These are phyloP conservation scores for Eucalyptus fibrosa DNA, from an alignment of 345 rosid genomes.

Conservation along the genomic window DNA sequence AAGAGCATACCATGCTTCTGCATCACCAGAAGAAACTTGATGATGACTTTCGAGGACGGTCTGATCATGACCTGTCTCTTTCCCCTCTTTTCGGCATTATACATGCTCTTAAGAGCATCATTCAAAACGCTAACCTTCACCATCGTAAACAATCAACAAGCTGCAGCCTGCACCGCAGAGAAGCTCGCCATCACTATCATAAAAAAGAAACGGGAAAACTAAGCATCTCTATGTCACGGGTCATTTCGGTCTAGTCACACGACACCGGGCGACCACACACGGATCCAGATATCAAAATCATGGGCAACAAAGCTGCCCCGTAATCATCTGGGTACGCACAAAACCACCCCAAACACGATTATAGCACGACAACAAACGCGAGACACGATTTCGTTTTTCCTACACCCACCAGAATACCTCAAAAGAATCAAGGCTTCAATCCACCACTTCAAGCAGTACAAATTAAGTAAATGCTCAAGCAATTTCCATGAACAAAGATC, in stretches of 20 bases:
- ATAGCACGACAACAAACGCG: neutral
- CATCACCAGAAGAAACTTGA: constrained; percentile 6
- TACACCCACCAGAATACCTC: no score
- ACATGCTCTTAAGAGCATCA: constrained; percentile 10
- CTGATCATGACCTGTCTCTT: constrained; percentile 9
- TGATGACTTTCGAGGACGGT: constrained; percentile 2
- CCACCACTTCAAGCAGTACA: neutral
- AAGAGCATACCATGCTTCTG: constrained; percentile 5
- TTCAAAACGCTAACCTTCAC: constrained; percentile 12
- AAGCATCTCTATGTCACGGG: neutral
- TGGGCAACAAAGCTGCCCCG: neutral
- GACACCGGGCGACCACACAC: neutral
- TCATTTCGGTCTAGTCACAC: neutral
- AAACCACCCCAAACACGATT: neutral
- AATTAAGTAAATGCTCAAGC: neutral
- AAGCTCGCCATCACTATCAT: neutral
- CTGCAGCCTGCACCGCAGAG: neutral
- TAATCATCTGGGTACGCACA: neutral
- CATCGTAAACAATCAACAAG: neutral
- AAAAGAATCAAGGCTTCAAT: neutral
- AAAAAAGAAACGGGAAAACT: neutral
- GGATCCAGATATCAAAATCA: neutral
- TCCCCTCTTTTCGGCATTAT: constrained; percentile 5
- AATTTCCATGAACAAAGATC: neutral
- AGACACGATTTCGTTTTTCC: neutral